Conservation (phyloP, 345 rosid species). For the Eucalyptus cladocalyx region DNA sequence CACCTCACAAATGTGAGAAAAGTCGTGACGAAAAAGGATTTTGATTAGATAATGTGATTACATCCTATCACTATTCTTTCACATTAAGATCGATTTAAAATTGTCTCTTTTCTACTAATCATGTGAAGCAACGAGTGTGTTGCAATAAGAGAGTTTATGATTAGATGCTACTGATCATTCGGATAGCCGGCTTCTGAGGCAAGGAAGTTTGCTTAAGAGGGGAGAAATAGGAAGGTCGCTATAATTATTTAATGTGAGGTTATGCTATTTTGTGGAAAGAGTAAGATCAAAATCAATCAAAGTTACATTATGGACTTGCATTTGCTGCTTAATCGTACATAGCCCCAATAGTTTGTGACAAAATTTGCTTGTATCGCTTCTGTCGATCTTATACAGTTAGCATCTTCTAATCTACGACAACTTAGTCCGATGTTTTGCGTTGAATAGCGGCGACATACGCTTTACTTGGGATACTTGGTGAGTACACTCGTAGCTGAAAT, state of each 20-base stretch:
- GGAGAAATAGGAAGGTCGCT: neutral
- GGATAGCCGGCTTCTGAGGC: neutral
- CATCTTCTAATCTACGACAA: neutral
- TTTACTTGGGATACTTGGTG: neutral
- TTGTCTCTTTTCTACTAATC: neutral
- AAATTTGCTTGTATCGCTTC: neutral
- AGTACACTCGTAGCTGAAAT: neutral
- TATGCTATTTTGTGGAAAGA: rapidly evolving
- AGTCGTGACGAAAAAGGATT: rapidly evolving
- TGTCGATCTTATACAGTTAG: neutral
- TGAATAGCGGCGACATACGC: rapidly evolving
- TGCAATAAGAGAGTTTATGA: neutral
- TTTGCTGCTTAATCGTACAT: neutral
- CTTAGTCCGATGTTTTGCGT: neutral
- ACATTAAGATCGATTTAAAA: too few species aligned
- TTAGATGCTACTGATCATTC: neutral
- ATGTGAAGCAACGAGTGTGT: neutral
- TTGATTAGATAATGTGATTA: too few species aligned
- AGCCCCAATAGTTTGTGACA: neutral
- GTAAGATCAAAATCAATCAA: neutral
- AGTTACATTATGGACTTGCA: neutral
- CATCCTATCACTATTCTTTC: neutral
- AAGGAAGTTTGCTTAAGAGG: neutral
- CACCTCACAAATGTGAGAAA: neutral
- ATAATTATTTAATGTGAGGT: neutral